Base-by-base conservation (phyloP, 75 land plant species). In the Azolla pinnata region DNA sequence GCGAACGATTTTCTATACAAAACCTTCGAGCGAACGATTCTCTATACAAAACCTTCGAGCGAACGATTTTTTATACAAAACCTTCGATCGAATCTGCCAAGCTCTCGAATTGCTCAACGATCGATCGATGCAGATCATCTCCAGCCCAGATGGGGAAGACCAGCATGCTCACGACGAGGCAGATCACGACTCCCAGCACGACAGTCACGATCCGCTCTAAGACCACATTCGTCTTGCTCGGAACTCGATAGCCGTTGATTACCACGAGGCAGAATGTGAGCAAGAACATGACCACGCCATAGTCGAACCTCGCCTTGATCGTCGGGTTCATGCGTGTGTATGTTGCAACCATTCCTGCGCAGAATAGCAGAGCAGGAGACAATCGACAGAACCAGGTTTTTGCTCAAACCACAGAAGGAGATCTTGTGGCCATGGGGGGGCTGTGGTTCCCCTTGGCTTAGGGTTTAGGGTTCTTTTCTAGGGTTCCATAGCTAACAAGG, bases 261-360 rank as follows among this genome's bases (percentile, higher is more conserved):
- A 59, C 57, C 23, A 76, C 64, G 0, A 77, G 65, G 47, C 67
- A 73, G 55, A 77, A 77, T 18, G 80, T 72, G 19, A 77, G 59
- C 12, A 77, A 53, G 56, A 77, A 77, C 23, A 77, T 68, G 26
- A 59, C 34, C 29, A 68, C 71, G 0, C 76, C 80, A 31, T 77
- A 77, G 59, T 77, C 80, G 44, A 72, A 77, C 44, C 71, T 72
- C n/a, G 67, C 67, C 25, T 72, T 77, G 34, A 77, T 64, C 27
- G 25, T 29, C 0, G 80, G 80, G 27, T 72, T 45, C 60, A 72
- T 72, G 29, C 80, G 50, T 1, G 65, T 40, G 34, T 62, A 77
- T 10, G 76, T 72, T 16, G 68, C 67, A 7, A 54, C 71, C 12
- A 65, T 19, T 0, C 78, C 80, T 76, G 74, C n/a, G n/a, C n/a